phyloP scores from a whole-genome alignment of 2,329 filamentous ascomycete genomes.

The Epichloe glyceriae region DNA sequence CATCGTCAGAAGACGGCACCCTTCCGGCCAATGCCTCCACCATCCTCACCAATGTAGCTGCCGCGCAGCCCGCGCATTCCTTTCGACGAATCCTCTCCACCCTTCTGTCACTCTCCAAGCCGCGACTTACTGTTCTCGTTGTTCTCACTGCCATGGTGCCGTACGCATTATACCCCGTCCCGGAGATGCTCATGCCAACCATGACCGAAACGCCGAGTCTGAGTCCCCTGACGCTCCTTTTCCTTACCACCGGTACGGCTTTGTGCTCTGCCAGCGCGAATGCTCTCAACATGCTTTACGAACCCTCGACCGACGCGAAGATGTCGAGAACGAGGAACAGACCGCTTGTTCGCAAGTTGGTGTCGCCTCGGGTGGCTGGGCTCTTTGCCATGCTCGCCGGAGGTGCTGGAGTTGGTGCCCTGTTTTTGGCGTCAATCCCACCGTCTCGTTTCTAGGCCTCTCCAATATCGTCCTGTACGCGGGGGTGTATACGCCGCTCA shows the following conservation, averaged over 20 bases:
- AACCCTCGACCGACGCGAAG: slow-evolving; percentile 75
- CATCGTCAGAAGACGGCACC: slow-evolving; percentile 12
- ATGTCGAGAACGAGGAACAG: slow-evolving; percentile 91
- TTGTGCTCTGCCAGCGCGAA: slow-evolving; percentile 87
- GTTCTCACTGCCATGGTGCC: slow-evolving; percentile 82
- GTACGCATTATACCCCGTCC: slow-evolving; percentile 88
- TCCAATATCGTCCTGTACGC: slow-evolving; percentile 84
- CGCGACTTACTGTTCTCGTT: slow-evolving; percentile 80
- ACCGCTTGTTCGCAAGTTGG: slow-evolving; percentile 70
- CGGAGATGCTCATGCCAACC: slow-evolving; percentile 63
- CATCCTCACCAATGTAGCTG: slow-evolving; percentile 38
- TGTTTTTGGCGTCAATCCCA: slow-evolving; percentile 93
- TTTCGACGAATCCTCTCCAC: slow-evolving; percentile 58
- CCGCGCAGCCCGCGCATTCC: slow-evolving; percentile 35
- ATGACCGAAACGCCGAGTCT: slow-evolving; percentile 61
- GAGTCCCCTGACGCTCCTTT: slow-evolving; percentile 80
- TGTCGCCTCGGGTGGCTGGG: slow-evolving; percentile 58
- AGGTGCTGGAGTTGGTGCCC: slow-evolving; percentile 50
- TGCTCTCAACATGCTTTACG: slow-evolving; percentile 93
- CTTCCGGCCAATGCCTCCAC: slow-evolving; percentile 41
- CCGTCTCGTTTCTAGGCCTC: slow-evolving; percentile 72
- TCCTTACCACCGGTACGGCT: slow-evolving; percentile 80
- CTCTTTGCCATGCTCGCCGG: slow-evolving; percentile 70
- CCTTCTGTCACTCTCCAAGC: slow-evolving; percentile 88
- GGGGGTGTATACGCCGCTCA: slow-evolving; percentile 83